Percentiles rank a stretch among this genome's conserved stretches.
Evolutionary conservation across 202 grass and related monocot genomes (phyloP).

Genomic region (Cymbopogon flexuosus): DNA sequence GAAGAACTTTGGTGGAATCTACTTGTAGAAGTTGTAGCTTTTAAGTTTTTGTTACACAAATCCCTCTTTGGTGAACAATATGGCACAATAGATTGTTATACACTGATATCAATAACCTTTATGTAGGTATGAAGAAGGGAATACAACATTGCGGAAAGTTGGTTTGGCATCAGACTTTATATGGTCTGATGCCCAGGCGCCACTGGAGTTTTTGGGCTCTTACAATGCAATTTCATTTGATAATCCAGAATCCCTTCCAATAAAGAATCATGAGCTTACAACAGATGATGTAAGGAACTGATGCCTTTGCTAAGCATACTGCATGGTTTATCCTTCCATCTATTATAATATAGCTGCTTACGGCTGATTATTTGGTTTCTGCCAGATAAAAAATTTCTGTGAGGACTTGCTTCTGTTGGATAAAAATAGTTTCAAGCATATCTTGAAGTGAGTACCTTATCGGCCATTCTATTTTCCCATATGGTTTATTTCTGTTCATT

Average conservation of each 20-base stretch:
- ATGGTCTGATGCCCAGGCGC: constrained; percentile 58
- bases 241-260: constrained; percentile 55
- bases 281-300: constrained; percentile 60
- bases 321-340: not conserved
- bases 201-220: constrained; percentile 84
- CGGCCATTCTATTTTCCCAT: not conserved
- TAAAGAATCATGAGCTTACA: constrained; percentile 86
- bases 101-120: not conserved
- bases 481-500: not conserved
- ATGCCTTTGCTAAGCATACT: constrained; percentile 9
- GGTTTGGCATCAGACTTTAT: constrained; percentile 79
- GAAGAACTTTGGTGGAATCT: not conserved
- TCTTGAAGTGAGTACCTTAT: constrained; percentile 70
- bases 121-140: constrained; percentile 84
- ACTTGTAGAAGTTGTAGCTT: not conserved
- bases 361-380: constrained; percentile 16
- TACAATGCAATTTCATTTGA: constrained; percentile 79
- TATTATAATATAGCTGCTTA: constrained; percentile 20
- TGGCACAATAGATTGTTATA: not conserved
- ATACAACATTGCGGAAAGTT: constrained; percentile 65
- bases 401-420: constrained; percentile 81
- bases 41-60: constrained; percentile 1
- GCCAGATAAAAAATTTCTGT: constrained; percentile 51
- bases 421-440: constrained; percentile 96
- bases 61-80: not conserved